These are phyloP conservation scores for Fomitiporia mediterranea DNA, from an alignment of 1,284 basidiomycete genomes.

Conservation along the genomic window DNA sequence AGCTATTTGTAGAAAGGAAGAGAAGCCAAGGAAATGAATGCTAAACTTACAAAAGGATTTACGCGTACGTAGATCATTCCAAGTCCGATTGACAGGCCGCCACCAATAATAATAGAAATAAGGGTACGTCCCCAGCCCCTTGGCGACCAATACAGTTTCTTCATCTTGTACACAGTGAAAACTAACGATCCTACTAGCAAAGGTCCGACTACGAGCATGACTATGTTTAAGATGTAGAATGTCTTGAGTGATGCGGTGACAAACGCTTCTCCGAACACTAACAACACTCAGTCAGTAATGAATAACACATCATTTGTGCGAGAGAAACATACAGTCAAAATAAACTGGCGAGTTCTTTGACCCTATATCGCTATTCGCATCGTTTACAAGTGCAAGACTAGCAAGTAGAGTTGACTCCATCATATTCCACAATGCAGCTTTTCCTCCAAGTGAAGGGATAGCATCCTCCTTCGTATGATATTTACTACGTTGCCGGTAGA, in stretches of 20 bases:
- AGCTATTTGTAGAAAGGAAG: neutral
- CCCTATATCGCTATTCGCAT: conserved; percentile 30
- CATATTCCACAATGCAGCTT: conserved; percentile 68
- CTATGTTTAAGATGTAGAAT: conserved; percentile 53
- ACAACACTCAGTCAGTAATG: conserved; percentile 1
- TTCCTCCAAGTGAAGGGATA: conserved; percentile 42
- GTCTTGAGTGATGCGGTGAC: conserved; percentile 48
- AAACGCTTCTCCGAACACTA: conserved; percentile 58
- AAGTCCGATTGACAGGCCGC: conserved; percentile 44
- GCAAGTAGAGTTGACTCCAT: conserved; percentile 58
- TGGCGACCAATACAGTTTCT: conserved; percentile 24
- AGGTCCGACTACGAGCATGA: conserved; percentile 58
- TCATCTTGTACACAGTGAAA: conserved; percentile 27
- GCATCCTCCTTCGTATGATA: conserved; percentile 71
- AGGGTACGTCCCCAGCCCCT: conserved; percentile 55
- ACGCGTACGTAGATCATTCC: conserved; percentile 44
- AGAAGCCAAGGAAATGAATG: neutral
- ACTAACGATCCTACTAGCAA: conserved; percentile 45
- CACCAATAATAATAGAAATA: conserved; percentile 44
- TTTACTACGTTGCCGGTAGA: conserved; percentile 62
- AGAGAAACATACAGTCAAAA: conserved; percentile 58
- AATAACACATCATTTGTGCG: neutral
- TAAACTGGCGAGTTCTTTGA: conserved; percentile 47
- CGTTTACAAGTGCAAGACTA: conserved; percentile 48
- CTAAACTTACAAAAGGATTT: conserved; percentile 60